Evolutionary conservation across 495 filamentous ascomycete species (phyloP).

Genomic region (Durotheca rogersii): DNA sequence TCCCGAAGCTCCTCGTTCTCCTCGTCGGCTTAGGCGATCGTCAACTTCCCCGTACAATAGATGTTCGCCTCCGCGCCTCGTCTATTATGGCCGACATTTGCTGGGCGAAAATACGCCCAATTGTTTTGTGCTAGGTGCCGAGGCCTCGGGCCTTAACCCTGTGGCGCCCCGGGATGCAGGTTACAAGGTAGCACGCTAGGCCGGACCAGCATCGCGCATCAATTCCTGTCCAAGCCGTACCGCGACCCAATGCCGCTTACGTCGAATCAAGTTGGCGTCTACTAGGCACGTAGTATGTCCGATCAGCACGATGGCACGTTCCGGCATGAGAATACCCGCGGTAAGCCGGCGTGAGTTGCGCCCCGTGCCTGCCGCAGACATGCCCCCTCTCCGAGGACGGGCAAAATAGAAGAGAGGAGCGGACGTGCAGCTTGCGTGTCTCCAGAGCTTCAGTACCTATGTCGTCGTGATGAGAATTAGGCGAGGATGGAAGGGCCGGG

Average conservation of each 20-base stretch:
- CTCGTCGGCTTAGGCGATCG: not conserved
- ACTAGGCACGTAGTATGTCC: no score
- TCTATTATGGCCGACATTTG: not conserved
- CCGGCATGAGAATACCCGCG: slow-evolving; percentile 14
- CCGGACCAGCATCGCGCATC: slow-evolving; percentile 23
- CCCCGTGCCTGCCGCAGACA: slow-evolving; percentile 7
- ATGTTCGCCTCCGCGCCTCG: no score
- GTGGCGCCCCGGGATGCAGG: slow-evolving; percentile 24
- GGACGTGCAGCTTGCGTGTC: slow-evolving; percentile 1
- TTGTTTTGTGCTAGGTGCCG: slow-evolving; percentile 11
- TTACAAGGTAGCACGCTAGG: no score
- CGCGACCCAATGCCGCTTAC: slow-evolving; percentile 10
- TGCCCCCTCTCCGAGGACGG: slow-evolving; percentile 6
- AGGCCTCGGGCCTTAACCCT: slow-evolving; percentile 14
- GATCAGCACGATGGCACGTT: slow-evolving; percentile 10
- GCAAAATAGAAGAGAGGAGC: not conserved
- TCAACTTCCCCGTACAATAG: no score
- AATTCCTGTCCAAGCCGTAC: slow-evolving; percentile 25
- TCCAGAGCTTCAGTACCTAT: slow-evolving; percentile 5
- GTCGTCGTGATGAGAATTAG: slow-evolving; percentile 1
- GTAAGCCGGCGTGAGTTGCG: slow-evolving; percentile 21
- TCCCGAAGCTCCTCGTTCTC: no score
- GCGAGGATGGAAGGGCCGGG: not conserved
- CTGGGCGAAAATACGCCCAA: not conserved
- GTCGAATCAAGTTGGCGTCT: slow-evolving; percentile 19